phyloP scores from a whole-genome alignment of 305 asterid genomes.

The Withania somnifera region DNA sequence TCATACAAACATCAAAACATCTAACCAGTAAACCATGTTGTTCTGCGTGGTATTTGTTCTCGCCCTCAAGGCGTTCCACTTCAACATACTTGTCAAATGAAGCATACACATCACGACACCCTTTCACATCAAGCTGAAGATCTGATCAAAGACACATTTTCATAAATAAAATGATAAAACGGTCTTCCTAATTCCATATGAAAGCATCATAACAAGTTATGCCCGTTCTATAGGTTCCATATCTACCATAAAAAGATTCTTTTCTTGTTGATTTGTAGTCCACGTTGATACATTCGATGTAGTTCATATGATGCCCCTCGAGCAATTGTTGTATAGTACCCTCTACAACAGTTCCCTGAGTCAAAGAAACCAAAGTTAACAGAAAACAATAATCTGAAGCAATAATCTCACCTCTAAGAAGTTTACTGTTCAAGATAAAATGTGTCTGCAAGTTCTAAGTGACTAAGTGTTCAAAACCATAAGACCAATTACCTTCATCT shows the following conservation, averaged over 20 bases:
- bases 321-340: slow-evolving; percentile 82
- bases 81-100: slow-evolving; percentile 95
- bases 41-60: slow-evolving; percentile 90
- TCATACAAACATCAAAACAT: neutral
- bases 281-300: slow-evolving; percentile 84
- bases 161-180: slow-evolving; percentile 4
- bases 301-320: slow-evolving; percentile 96
- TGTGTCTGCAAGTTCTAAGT: neutral
- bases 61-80: slow-evolving; percentile 90
- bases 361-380: slow-evolving; percentile 14
- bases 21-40: slow-evolving; percentile 79
- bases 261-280: slow-evolving; percentile 90
- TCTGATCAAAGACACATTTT: slow-evolving; percentile 33
- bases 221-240: neutral
- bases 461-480: neutral
- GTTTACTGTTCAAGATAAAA: too few relatives aligned
- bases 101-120: slow-evolving; percentile 86
- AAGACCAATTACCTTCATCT: slow-evolving; percentile 61
- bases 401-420: neutral
- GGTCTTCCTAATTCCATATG: neutral
- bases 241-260: slow-evolving; percentile 85
- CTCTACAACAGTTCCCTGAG: slow-evolving; percentile 87
- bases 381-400: neutral
- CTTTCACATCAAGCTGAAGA: slow-evolving; percentile 95
- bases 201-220: neutral